A percentile compares a stretch with the other conserved stretches of the same genome.
These are phyloP conservation scores for Canna indica DNA, from an alignment of 176 grass and related monocot species.

Conservation along the genomic window DNA sequence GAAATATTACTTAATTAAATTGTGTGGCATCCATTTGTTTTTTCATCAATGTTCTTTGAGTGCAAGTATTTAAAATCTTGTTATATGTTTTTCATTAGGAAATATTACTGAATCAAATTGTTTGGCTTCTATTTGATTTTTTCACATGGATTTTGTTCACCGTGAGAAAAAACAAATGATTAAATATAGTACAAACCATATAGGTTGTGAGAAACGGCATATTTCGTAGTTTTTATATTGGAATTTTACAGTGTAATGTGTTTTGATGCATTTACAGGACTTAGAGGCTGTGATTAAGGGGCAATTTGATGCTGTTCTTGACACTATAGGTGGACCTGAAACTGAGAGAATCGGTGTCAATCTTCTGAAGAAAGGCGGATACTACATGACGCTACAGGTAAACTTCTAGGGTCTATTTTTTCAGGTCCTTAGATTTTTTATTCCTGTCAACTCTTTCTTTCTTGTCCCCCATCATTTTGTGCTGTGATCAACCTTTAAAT, in stretches of 20 bases:
- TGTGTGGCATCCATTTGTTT: not conserved
- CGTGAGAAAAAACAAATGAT: not conserved
- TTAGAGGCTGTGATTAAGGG: conserved; percentile 56
- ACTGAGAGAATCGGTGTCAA: conserved; percentile 77
- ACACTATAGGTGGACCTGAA: conserved; percentile 85
- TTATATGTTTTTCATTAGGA: not conserved
- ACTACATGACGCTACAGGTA: conserved; percentile 99
- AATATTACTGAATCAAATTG: not conserved
- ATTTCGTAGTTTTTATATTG: not conserved
- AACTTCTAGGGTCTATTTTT: conserved; percentile 6
- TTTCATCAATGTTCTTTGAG: too few species aligned
- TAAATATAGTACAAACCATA: not conserved
- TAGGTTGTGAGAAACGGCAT: not conserved
- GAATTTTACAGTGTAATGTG: conserved; percentile 20
- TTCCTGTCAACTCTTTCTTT: not conserved
- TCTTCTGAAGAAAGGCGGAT: conserved; percentile 81
- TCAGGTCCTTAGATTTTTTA: not conserved
- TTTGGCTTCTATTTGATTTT: not conserved
- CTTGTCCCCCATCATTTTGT: conserved; percentile 9
- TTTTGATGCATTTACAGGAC: conserved; percentile 44
- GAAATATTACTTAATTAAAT: not conserved
- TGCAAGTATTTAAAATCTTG: too few species aligned
- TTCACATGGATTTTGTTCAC: not conserved
- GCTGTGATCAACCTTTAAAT: not conserved
- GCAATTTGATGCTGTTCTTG: conserved; percentile 85